Evolutionary conservation across 2,329 filamentous ascomycete species (phyloP).

Genomic region (Epichloe brachyelytri): DNA sequence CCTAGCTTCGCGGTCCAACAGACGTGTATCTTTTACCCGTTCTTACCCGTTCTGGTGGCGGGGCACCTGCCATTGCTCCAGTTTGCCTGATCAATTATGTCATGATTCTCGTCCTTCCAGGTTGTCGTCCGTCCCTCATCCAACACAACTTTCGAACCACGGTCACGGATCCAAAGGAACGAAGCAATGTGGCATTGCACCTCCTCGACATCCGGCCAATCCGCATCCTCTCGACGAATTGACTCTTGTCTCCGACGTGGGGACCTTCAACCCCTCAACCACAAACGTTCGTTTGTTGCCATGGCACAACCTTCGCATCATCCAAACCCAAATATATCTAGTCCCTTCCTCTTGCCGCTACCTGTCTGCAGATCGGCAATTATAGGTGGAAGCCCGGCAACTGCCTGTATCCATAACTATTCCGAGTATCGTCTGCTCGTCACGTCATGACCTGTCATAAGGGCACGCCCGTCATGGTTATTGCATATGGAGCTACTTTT

Average conservation of each 20-base stretch:
- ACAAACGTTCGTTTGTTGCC: background rate
- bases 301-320: conserved; percentile 2
- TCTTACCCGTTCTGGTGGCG: background rate
- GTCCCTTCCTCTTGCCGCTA: background rate
- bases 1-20: too few species aligned
- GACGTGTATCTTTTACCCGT: background rate
- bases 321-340: background rate
- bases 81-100: background rate
- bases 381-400: background rate
- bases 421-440: background rate
- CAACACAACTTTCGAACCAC: too few species aligned
- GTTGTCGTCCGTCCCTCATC: background rate
- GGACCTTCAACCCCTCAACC: background rate
- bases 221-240: background rate
- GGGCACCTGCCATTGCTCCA: background rate
- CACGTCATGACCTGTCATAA: conserved; percentile 2
- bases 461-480: too few species aligned
- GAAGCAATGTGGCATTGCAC: too few species aligned
- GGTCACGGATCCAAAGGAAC: too few species aligned
- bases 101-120: too few species aligned
- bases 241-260: background rate
- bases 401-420: background rate
- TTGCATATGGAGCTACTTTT: too few species aligned
- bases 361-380: background rate
- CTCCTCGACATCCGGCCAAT: too few species aligned